A percentile compares a stretch with the other conserved stretches of the same genome.
Conservation (phyloP, 352 stramenopile genomes). For the Peronospora farinosa region DNA sequence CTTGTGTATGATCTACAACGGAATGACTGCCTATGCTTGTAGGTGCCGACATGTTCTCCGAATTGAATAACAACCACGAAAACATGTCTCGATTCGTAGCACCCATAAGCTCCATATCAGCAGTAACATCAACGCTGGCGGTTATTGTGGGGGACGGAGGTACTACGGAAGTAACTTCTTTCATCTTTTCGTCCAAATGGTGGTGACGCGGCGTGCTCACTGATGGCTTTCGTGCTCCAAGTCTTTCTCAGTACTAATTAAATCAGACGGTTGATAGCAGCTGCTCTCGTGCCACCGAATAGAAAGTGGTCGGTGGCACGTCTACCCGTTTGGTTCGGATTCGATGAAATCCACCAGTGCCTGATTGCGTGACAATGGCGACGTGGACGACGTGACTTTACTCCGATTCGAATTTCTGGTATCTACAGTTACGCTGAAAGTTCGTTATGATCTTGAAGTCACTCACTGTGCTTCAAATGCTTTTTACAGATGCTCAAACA, state of each 20-base stretch:
- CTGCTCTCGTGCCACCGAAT: slow-evolving; percentile 9
- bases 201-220: slow-evolving; percentile 33
- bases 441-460: background rate
- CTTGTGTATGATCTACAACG: slow-evolving; percentile 12
- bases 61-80: slow-evolving; percentile 82
- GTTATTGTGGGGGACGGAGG: slow-evolving; percentile 21
- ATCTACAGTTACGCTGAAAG: background rate
- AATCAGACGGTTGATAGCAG: slow-evolving; percentile 9
- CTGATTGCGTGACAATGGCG: slow-evolving; percentile 18
- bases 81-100: slow-evolving; percentile 79
- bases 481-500: too few species aligned
- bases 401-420: background rate
- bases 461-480: background rate
- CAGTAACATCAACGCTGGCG: slow-evolving; percentile 28
- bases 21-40: slow-evolving; percentile 11
- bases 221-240: slow-evolving; percentile 11
- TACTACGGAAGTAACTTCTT: slow-evolving; percentile 20
- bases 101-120: slow-evolving; percentile 63
- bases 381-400: slow-evolving; percentile 4
- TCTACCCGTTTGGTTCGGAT: background rate
- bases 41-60: slow-evolving; percentile 69
- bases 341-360: too few species aligned
- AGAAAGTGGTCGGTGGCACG: slow-evolving; percentile 1
- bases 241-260: slow-evolving; percentile 10
- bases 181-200: slow-evolving; percentile 22